Evolutionary conservation across 257 asterid genomes (phyloP).

Genomic region (Capsicum baccatum): DNA sequence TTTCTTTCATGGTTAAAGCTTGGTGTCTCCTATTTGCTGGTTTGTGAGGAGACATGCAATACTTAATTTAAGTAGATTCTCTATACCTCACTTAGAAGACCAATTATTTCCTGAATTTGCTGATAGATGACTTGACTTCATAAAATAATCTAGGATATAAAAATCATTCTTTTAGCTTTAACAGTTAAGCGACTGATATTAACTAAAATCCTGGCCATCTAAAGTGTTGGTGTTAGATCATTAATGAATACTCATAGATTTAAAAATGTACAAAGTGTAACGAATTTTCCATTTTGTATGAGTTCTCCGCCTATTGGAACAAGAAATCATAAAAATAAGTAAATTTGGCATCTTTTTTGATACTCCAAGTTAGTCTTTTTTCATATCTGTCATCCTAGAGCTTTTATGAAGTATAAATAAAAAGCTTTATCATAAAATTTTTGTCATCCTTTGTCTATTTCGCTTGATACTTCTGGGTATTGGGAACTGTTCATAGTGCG

Average conservation of each 20-base stretch:
- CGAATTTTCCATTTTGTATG: background rate
- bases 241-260: background rate
- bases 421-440: background rate
- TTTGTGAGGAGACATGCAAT: background rate
- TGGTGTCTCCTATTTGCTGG: background rate
- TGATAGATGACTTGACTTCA: background rate
- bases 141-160: background rate
- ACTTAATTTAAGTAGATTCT: background rate
- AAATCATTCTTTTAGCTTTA: background rate
- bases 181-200: background rate
- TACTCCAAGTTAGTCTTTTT: background rate
- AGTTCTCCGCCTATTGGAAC: background rate
- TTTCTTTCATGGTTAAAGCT: constrained; percentile 5
- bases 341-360: background rate
- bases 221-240: background rate
- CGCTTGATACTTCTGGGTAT: background rate
- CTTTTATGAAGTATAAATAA: background rate
- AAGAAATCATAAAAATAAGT: background rate
- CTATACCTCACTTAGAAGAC: background rate
- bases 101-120: background rate
- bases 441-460: background rate
- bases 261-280: background rate
- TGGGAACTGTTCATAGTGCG: background rate
- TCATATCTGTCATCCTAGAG: background rate
- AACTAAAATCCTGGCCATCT: background rate